Evolutionary conservation across 2,329 filamentous ascomycete species (phyloP), one percentile per base, ranked within the genome.

Genomic region (Fusarium nisikadoi): DNA sequence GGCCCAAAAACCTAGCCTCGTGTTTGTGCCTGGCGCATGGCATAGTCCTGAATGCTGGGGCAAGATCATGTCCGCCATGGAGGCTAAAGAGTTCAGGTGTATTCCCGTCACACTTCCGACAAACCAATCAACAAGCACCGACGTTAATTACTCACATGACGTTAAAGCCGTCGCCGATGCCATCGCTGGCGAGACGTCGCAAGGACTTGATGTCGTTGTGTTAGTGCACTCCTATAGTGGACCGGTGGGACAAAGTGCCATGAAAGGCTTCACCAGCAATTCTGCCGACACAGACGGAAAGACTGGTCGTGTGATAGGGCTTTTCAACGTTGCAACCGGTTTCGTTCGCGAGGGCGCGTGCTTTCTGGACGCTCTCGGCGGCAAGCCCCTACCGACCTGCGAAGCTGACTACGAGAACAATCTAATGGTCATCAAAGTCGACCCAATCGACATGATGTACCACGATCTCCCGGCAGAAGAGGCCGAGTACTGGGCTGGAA

Each of bases 221-320:
- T 73, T 86, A 6, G 81, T 80, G 3, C 86, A 88, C 75, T 86
- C 85, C 0, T 88, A 86, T 61, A 85, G 85, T 35, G 85, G 85
- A 27, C 79, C 83, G 45, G 82, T 86, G 3, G 85, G 82, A 46
- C 79, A 78, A 68, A 86, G 84, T 68, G 84, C 84, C 5, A 76
- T 86, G 72, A 84, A 83, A 65, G 84, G 80, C 11, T 78, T 87
- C 54, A 76, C 84, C 1, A 60, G 58, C 65, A 35, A 61, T 42
- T 19, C 52, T 5, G 19, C 42, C 41, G 5, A 45, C 19, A 3
- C 17, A 9, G 25, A 36, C 8, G 11, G 16, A n/a, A 20, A 12
- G 0, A 23, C n/a, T 8, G 84, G 84, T 33, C 76, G 79, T 54
- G 83, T 85, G 8, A 79, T 86, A 41, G 86, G 84, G 7, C 73